Conservation (phyloP, 176 grass and related monocot species). For the Rhynchospora breviuscula region DNA sequence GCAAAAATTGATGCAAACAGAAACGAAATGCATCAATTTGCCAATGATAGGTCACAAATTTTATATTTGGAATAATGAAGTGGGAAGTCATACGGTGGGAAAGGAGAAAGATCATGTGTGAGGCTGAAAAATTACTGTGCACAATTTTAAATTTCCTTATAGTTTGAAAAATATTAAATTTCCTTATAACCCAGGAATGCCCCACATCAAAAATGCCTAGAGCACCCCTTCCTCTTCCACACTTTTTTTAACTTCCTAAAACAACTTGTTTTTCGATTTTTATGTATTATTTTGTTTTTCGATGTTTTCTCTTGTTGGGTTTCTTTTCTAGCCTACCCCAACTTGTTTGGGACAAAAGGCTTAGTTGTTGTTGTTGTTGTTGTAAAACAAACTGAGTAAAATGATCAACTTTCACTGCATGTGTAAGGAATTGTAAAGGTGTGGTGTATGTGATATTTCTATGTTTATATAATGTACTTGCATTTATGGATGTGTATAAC, state of each 20-base stretch:
- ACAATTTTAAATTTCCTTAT: not conserved
- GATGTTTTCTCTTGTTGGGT: too few relatives aligned
- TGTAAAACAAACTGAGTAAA: not conserved
- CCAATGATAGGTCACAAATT: too few relatives aligned
- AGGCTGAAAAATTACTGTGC: not conserved
- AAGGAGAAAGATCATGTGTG: too few relatives aligned
- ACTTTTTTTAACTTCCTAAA: too few relatives aligned
- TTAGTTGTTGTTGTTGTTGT: too few relatives aligned
- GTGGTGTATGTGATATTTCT: not conserved
- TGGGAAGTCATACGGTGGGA: too few relatives aligned
- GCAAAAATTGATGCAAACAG: not conserved
- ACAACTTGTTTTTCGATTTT: too few relatives aligned
- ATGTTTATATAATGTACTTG: not conserved
- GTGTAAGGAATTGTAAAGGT: not conserved
- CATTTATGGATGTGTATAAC: not conserved
- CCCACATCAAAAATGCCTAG: not conserved
- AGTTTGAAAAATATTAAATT: too few relatives aligned
- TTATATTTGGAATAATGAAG: too few relatives aligned
- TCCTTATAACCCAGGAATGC: not conserved
- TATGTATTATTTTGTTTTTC: too few relatives aligned
- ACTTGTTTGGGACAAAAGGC: too few relatives aligned
- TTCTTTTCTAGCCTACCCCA: too few relatives aligned
- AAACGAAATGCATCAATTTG: not conserved
- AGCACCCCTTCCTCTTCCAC: not conserved
- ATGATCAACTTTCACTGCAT: not conserved